Percentiles rank a stretch among this genome's conserved stretches.
Evolutionary conservation across 495 filamentous ascomycete species (phyloP).

Genomic region (Aspergillus carlsbadensis): DNA sequence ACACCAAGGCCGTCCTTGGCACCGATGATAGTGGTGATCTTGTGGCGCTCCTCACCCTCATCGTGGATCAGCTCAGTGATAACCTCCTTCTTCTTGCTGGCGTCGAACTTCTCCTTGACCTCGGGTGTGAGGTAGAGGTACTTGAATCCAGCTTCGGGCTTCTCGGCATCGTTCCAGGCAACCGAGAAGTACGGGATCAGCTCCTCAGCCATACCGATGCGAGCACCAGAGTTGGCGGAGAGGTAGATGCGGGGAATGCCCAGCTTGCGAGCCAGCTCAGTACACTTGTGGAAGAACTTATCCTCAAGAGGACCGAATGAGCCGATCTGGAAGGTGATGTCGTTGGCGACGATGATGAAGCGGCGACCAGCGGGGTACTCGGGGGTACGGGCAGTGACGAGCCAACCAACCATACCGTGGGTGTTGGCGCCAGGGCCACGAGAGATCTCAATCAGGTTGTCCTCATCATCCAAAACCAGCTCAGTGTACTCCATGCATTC

Average conservation of each 20-base stretch:
- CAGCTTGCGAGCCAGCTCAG: conserved; percentile 86
- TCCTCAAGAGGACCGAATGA: conserved; percentile 96
- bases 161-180: conserved; percentile 85
- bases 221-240: conserved; percentile 98
- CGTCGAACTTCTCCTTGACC: conserved; percentile 84
- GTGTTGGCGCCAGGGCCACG: conserved; percentile 93
- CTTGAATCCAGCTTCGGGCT: conserved; percentile 91
- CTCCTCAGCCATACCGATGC: conserved; percentile 95
- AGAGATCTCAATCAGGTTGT: conserved; percentile 86
- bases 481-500: conserved; percentile 97
- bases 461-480: conserved; percentile 88
- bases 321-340: conserved; percentile 98
- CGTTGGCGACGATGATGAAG: conserved; percentile 96
- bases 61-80: conserved; percentile 85
- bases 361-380: conserved; percentile 91
- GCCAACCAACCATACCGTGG: conserved; percentile 98
- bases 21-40: conserved; percentile 92
- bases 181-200: conserved; percentile 95
- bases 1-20: conserved; percentile 95
- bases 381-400: conserved; percentile 95
- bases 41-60: conserved; percentile 86
- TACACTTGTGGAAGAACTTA: conserved; percentile 98
- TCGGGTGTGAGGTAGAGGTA: conserved; percentile 95
- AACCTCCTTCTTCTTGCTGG: conserved; percentile 74
- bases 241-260: conserved; percentile 97